phyloP scores from a whole-genome alignment of 2,329 filamentous ascomycete species.

The Colletotrichum musicola region DNA sequence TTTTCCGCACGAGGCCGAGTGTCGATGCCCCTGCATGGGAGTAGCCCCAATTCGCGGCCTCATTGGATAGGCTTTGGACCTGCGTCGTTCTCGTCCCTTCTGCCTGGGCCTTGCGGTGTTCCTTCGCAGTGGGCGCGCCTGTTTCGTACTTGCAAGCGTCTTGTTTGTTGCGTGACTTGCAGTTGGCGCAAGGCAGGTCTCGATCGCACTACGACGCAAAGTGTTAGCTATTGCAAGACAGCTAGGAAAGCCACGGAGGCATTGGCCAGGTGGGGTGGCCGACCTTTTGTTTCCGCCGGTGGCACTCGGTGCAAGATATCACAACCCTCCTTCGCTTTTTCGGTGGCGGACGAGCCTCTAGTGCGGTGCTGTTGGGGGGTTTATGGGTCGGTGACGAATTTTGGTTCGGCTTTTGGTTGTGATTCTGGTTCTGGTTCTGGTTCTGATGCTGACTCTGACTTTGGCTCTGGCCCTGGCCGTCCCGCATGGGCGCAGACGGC shows the following conservation, averaged over 20 bases:
- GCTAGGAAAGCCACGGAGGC: not conserved
- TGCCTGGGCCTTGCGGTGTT: constrained; percentile 47
- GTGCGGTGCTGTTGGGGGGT: constrained; percentile 3
- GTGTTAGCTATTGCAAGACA: constrained; percentile 17
- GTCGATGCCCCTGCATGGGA: constrained; percentile 64
- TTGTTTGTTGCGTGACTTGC: constrained; percentile 68
- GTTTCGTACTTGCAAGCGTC: constrained; percentile 69
- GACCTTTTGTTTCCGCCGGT: constrained; percentile 72
- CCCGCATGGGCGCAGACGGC: constrained; percentile 20
- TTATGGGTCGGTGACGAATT: constrained; percentile 24
- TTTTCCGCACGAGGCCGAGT: constrained; percentile 66
- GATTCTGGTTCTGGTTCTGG: constrained; percentile 4
- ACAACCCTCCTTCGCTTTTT: constrained; percentile 71
- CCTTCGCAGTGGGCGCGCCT: constrained; percentile 57
- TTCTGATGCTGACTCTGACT: not conserved
- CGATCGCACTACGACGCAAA: constrained; percentile 65
- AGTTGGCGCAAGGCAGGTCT: constrained; percentile 70
- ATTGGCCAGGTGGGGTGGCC: constrained; percentile 3
- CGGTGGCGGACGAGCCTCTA: constrained; percentile 52
- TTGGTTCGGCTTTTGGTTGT: not conserved
- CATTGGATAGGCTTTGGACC: constrained; percentile 54
- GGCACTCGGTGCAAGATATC: constrained; percentile 74
- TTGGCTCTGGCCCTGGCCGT: constrained; percentile 8
- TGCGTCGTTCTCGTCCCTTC: constrained; percentile 37
- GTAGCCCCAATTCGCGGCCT: constrained; percentile 66